phyloP scores from a whole-genome alignment of 164 flowering plant genomes.

The Umbilicus rupestris region DNA sequence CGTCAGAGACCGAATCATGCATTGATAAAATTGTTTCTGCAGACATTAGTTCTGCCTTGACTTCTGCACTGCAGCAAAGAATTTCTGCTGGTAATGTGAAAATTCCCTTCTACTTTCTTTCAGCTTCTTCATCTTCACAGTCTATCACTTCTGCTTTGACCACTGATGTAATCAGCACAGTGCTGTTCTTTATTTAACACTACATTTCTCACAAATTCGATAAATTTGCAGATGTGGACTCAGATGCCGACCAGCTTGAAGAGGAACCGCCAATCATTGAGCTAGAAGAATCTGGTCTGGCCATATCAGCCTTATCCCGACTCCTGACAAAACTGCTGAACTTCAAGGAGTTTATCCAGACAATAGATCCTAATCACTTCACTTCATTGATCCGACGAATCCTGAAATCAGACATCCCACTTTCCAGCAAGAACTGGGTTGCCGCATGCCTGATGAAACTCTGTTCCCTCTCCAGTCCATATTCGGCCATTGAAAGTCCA shows the following conservation, averaged over 20 bases:
- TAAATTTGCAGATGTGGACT: slow-evolving; percentile 26
- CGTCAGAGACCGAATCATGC: slow-evolving; percentile 29
- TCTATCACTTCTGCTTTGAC: not conserved
- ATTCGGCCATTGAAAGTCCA: slow-evolving; percentile 27
- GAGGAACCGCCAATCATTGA: slow-evolving; percentile 34
- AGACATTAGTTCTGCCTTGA: slow-evolving; percentile 46
- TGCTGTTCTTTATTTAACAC: not conserved
- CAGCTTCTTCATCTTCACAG: not conserved
- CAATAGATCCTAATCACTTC: slow-evolving; percentile 32
- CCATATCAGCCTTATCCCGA: slow-evolving; percentile 64
- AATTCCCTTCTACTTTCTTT: not conserved
- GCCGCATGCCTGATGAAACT: slow-evolving; percentile 70
- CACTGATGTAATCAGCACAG: not conserved
- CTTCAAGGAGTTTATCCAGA: slow-evolving; percentile 26
- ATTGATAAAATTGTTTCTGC: slow-evolving; percentile 29
- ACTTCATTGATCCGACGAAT: slow-evolving; percentile 32
- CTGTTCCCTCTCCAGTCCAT: slow-evolving; percentile 26
- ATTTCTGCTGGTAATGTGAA: slow-evolving; percentile 32
- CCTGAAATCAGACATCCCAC: slow-evolving; percentile 52
- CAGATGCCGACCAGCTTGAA: slow-evolving; percentile 25
- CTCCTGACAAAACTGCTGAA: slow-evolving; percentile 55
- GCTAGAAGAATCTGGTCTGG: slow-evolving; percentile 66
- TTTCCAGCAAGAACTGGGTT: slow-evolving; percentile 60
- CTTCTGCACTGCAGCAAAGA: slow-evolving; percentile 41
- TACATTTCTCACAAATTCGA: not conserved